These are phyloP conservation scores for Leishmania major DNA, from an alignment of 208 protist genomes.

Conservation along the genomic window DNA sequence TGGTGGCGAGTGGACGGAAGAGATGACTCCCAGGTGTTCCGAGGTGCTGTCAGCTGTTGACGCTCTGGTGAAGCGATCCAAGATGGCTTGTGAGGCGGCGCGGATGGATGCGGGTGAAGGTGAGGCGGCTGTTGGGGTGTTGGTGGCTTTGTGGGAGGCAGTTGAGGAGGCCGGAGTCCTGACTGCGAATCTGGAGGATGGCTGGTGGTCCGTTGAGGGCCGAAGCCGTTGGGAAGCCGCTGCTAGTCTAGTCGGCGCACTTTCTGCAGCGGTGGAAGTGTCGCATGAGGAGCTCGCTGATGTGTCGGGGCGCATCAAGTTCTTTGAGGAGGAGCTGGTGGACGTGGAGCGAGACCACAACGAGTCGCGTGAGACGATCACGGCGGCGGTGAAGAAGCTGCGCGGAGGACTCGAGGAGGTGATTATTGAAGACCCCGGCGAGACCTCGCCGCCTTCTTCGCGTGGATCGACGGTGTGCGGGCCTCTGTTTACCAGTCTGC, in stretches of 20 bases:
- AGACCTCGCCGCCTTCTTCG: slow-evolving; percentile 6
- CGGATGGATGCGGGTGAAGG: background rate
- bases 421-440: background rate
- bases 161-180: slow-evolving; percentile 8
- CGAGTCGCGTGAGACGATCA: slow-evolving; percentile 11
- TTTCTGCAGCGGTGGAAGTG: slow-evolving; percentile 9
- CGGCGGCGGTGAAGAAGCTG: slow-evolving; percentile 15
- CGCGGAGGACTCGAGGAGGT: slow-evolving; percentile 7
- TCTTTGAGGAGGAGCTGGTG: slow-evolving; percentile 6
- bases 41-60: slow-evolving; percentile 6
- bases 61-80: background rate
- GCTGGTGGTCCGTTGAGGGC: slow-evolving; percentile 6
- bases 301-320: background rate
- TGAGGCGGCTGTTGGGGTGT: background rate
- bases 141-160: background rate
- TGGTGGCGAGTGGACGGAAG: background rate
- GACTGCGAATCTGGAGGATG: background rate
- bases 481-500: slow-evolving; percentile 14
- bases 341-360: slow-evolving; percentile 2
- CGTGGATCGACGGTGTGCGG: slow-evolving; percentile 19
- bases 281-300: slow-evolving; percentile 1
- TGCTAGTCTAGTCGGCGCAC: background rate
- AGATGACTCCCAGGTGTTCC: slow-evolving; percentile 4
- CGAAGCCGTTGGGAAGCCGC: background rate
- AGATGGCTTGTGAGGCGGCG: background rate